Percentiles rank a stretch among this genome's conserved stretches.
Evolutionary conservation across 129 eudicot genomes (phyloP).

Genomic region (Centella asiatica): DNA sequence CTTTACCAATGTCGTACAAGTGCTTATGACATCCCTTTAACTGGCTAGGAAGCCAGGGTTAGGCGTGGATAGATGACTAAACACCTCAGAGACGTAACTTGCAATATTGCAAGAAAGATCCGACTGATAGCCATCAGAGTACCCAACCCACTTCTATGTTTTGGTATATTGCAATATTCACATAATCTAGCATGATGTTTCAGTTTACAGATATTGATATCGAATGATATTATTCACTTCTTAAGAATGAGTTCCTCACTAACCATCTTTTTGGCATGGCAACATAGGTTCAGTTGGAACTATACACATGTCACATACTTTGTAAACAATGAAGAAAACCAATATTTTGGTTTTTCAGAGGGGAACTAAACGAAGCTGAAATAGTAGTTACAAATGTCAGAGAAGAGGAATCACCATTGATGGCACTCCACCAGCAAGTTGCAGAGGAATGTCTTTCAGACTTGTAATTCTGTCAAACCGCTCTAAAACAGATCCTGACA

Average conservation of each 20-base stretch:
- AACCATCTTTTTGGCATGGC: too few species aligned
- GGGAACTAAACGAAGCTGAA: background rate
- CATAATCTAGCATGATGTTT: background rate
- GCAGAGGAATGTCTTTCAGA: conserved; percentile 48
- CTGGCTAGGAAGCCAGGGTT: too few species aligned
- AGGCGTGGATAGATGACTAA: background rate
- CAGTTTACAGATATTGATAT: background rate
- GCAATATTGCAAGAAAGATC: too few species aligned
- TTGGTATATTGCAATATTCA: background rate
- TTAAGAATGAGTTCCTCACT: too few species aligned
- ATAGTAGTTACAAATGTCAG: background rate
- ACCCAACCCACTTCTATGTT: background rate
- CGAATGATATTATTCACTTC: background rate
- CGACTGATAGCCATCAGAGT: too few species aligned
- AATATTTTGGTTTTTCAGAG: background rate
- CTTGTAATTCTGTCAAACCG: conserved; percentile 39
- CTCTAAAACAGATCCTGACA: conserved; percentile 65
- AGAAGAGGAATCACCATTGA: conserved; percentile 42
- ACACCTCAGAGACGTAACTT: too few species aligned
- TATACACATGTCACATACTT: too few species aligned
- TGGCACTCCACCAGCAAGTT: conserved; percentile 71
- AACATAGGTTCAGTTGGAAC: too few species aligned
- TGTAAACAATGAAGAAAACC: too few species aligned
- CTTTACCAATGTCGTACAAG: too few species aligned
- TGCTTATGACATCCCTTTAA: too few species aligned